phyloP scores from a whole-genome alignment of 2,329 filamentous ascomycete species.

The Venturia pyrina region DNA sequence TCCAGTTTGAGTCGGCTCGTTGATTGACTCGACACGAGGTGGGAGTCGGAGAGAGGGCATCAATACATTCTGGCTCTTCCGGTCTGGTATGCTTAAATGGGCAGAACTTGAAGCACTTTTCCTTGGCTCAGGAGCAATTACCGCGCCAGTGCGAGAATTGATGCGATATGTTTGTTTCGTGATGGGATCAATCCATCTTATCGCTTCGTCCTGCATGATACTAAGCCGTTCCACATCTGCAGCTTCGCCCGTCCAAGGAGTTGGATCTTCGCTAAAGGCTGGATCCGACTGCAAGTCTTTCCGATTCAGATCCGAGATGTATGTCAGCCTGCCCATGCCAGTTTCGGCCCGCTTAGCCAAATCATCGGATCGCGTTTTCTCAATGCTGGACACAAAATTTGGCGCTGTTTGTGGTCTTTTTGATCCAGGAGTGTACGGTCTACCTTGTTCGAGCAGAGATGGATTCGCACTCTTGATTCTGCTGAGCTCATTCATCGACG shows the following conservation, averaged over 20 bases:
- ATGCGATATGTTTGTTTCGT: constrained; percentile 43
- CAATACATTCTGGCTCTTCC: constrained; percentile 11
- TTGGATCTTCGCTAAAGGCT: no score
- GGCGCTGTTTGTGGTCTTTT: not conserved
- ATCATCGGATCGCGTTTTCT: no score
- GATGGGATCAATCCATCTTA: constrained; percentile 52
- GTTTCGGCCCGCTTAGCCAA: not conserved
- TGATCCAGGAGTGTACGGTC: constrained; percentile 1
- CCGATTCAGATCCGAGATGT: not conserved
- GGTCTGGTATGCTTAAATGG: not conserved
- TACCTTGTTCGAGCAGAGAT: not conserved
- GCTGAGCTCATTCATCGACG: constrained; percentile 28
- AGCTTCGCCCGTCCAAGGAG: no score
- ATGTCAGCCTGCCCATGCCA: not conserved
- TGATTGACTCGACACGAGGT: not conserved
- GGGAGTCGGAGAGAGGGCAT: constrained; percentile 20
- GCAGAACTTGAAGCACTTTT: constrained; percentile 14
- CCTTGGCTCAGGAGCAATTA: constrained; percentile 17
- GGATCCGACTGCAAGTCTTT: not conserved
- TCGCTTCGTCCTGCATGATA: constrained; percentile 22
- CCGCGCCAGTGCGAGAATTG: constrained; percentile 46
- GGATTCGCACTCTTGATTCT: constrained; percentile 33
- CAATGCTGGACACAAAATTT: not conserved
- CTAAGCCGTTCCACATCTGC: not conserved
- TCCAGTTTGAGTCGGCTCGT: not conserved